Percentiles rank a stretch among this genome's conserved stretches.
These are phyloP conservation scores for Lophiostoma macrostomum DNA, from an alignment of 495 filamentous ascomycete species.

Conservation along the genomic window DNA sequence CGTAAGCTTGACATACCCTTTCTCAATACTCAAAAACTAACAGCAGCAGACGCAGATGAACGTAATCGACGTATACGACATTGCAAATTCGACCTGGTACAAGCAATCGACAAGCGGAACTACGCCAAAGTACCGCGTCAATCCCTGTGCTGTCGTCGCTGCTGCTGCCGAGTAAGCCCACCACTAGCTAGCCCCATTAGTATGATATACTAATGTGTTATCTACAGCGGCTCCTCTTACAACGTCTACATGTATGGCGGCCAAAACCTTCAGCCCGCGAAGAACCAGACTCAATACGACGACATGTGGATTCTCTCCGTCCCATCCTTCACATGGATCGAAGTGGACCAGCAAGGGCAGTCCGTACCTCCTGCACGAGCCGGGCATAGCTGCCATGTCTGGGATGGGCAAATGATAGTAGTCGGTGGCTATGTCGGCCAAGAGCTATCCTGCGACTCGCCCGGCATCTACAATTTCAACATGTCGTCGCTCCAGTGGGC, in stretches of 20 bases:
- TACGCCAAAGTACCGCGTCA: slow-evolving; percentile 63
- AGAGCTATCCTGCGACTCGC: slow-evolving; percentile 60
- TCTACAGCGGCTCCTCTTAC: slow-evolving; percentile 60
- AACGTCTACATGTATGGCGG: slow-evolving; percentile 77
- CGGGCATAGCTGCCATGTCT: slow-evolving; percentile 67
- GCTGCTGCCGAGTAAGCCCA: slow-evolving; percentile 56
- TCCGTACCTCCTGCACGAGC: slow-evolving; percentile 60
- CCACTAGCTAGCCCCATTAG: no score
- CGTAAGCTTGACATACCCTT: slow-evolving; percentile 37
- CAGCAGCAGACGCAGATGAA: slow-evolving; percentile 59
- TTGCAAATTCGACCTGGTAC: slow-evolving; percentile 73
- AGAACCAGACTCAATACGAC: slow-evolving; percentile 61
- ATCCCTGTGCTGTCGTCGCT: slow-evolving; percentile 69
- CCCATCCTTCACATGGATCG: slow-evolving; percentile 70
- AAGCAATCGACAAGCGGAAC: slow-evolving; percentile 66
- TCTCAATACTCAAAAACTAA: neutral
- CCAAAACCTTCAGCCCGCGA: slow-evolving; percentile 62
- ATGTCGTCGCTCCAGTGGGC: slow-evolving; percentile 59
- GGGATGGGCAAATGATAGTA: slow-evolving; percentile 68
- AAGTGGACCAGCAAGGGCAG: slow-evolving; percentile 53
- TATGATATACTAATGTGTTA: neutral
- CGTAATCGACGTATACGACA: slow-evolving; percentile 71
- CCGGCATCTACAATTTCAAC: slow-evolving; percentile 70
- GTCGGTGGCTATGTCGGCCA: slow-evolving; percentile 67
- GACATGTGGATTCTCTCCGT: slow-evolving; percentile 79